These are phyloP conservation scores for Podochytrium sp. DNA, from an alignment of 192 early-diverging fungal genomes.

Conservation along the genomic window DNA sequence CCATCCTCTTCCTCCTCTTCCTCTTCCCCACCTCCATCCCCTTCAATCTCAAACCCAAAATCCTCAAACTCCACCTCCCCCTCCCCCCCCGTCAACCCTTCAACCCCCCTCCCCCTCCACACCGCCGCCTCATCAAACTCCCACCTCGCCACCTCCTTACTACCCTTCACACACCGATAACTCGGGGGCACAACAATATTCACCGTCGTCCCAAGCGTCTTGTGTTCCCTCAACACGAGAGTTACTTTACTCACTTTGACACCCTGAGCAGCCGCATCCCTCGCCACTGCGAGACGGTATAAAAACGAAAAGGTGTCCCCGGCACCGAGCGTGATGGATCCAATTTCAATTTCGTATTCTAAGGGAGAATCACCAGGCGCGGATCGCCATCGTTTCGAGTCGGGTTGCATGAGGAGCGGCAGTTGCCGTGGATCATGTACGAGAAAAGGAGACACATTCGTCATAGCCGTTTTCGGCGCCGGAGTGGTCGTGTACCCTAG, in stretches of 20 bases:
- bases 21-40: background rate
- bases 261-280: slow-evolving; percentile 47
- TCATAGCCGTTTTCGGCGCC: background rate
- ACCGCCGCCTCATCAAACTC: slow-evolving; percentile 40
- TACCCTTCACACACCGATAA: slow-evolving; percentile 30
- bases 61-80: background rate
- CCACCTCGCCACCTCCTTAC: slow-evolving; percentile 46
- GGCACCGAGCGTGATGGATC: slow-evolving; percentile 48
- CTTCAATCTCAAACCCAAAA: slow-evolving; percentile 24
- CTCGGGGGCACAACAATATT: slow-evolving; percentile 28
- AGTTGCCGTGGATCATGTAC: slow-evolving; percentile 57
- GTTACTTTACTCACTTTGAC: slow-evolving; percentile 45
- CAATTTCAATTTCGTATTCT: slow-evolving; percentile 58
- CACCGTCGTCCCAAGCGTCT: slow-evolving; percentile 40
- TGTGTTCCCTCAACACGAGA: slow-evolving; percentile 46
- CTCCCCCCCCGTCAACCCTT: background rate
- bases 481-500: background rate
- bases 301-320: slow-evolving; percentile 46
- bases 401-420: slow-evolving; percentile 50
- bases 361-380: slow-evolving; percentile 48
- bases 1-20: background rate
- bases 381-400: slow-evolving; percentile 51
- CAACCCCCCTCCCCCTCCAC: slow-evolving; percentile 1
- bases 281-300: slow-evolving; percentile 50
- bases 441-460: slow-evolving; percentile 32